Evolutionary conservation across 1,284 basidiomycete species (phyloP).

Genomic region (Moesziomyces aphidis): DNA sequence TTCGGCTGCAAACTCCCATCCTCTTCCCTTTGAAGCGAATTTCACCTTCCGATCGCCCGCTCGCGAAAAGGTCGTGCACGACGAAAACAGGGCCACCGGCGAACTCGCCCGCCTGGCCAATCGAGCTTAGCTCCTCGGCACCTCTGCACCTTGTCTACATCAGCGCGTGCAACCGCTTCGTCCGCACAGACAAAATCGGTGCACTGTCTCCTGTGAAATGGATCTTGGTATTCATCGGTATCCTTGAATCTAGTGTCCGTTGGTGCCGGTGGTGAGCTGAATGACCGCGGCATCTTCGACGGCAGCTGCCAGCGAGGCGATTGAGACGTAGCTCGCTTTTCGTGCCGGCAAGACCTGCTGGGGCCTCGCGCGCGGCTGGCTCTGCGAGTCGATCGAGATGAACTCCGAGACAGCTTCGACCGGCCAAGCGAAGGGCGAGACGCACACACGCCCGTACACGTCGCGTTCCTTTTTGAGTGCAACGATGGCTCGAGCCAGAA

Average conservation of each 20-base stretch:
- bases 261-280: constrained; percentile 2
- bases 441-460: constrained; percentile 24
- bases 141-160: too few species aligned
- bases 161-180: too few species aligned
- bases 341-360: neutral
- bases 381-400: constrained; percentile 1
- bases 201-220: too few species aligned
- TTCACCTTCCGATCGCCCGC: constrained; percentile 7
- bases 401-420: constrained; percentile 31
- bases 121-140: neutral
- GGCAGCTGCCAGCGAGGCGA: constrained; percentile 21
- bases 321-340: constrained; percentile 11
- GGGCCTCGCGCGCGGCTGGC: neutral
- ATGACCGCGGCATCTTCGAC: constrained; percentile 11
- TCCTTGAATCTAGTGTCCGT: neutral
- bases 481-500: constrained; percentile 18
- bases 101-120: constrained; percentile 13
- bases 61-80: constrained; percentile 2
- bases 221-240: neutral
- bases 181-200: too few species aligned
- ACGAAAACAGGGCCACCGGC: constrained; percentile 14
- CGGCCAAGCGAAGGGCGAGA: constrained; percentile 36
- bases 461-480: constrained; percentile 25
- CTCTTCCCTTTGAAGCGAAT: constrained; percentile 27
- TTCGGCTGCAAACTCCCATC: constrained; percentile 41